Base-by-base conservation (phyloP, 768 basidiomycete genomes). In the Phaffia tasmanica region DNA sequence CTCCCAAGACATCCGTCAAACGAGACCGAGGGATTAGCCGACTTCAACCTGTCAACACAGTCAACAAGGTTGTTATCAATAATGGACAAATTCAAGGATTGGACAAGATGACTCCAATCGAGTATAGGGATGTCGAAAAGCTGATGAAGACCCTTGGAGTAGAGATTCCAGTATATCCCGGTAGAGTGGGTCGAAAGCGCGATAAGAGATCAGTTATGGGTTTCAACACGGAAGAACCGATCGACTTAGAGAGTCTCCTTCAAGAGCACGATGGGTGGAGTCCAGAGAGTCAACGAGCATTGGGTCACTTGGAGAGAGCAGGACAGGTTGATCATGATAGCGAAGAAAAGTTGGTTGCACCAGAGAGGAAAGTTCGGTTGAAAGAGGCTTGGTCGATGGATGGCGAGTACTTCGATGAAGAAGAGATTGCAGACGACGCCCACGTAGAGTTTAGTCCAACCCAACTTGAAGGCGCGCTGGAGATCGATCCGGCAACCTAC, bases 1-100 rank as follows among this genome's bases (percentile, higher is more conserved):
- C 80, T 21, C 84, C 91, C 5, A 92, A 27, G 11, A 49, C 50
- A n/a, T 6, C 53, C 54, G 23, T 25, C 51, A 50, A 35, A 47
- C 51, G 54, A 16, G 11, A 15, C 9, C 54, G 66, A 51, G 66
- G 66, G 19, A 61, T 67, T 27, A 29, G 23, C 11, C n/a, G 50
- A 14, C 66, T 67, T 35, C 11, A 29, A 16, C 66, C 66, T 19
- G 55, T 50, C 3, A 25, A 57, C 55, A 61, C 54, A 54, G 63
- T 30, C 53, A 67, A 67, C 60, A 67, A 67, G 60, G 55, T 67
- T 57, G 23, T 29, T 46, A 27, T 67, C 61, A 23, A 21, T 23
- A 57, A 62, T 49, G 29, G 47, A 55, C 29, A 62, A 30, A 54
- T 67, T 14, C 9, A 30, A 0, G 66, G 66, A 8, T 62, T 67